Evolutionary conservation across 2,329 filamentous ascomycete genomes (phyloP).

Genomic region (Aspergillus brunneoviolaceus): DNA sequence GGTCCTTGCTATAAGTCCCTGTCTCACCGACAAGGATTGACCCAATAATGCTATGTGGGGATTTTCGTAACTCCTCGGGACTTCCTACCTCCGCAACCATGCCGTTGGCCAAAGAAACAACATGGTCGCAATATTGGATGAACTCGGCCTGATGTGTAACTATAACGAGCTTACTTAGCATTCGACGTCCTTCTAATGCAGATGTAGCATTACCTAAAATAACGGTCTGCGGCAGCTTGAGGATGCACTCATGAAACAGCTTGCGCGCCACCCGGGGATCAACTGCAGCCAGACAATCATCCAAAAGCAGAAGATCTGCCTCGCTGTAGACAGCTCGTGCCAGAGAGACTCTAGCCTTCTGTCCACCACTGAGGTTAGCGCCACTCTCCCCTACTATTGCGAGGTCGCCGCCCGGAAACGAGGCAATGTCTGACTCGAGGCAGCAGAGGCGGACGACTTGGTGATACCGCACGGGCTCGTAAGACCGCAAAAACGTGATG

Average conservation of each 20-base stretch:
- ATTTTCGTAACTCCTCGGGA: not conserved
- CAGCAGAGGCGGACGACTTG: constrained; percentile 61
- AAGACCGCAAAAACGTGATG: constrained; percentile 60
- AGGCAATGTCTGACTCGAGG: constrained; percentile 54
- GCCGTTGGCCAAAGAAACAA: not conserved
- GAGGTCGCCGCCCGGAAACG: constrained; percentile 56
- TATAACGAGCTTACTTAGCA: not conserved
- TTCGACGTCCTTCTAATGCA: not conserved
- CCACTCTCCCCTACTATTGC: constrained; percentile 63
- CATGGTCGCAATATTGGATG: not conserved
- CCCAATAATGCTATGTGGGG: not conserved
- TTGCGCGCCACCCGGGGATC: not conserved
- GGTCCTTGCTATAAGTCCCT: not conserved
- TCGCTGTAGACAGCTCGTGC: constrained; percentile 59
- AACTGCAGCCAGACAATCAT: constrained; percentile 41
- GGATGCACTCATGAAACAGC: not conserved
- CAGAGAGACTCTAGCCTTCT: constrained; percentile 60
- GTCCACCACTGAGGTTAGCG: constrained; percentile 61
- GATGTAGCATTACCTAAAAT: not conserved
- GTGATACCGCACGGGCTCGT: constrained; percentile 56
- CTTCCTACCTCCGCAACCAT: not conserved
- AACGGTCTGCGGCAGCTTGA: not conserved
- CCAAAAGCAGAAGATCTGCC: constrained; percentile 54
- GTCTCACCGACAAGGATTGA: not conserved
- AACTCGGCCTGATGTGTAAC: not conserved